Evolutionary conservation across 2,329 filamentous ascomycete genomes (phyloP).

Genomic region (Phyllosticta citribraziliensis): DNA sequence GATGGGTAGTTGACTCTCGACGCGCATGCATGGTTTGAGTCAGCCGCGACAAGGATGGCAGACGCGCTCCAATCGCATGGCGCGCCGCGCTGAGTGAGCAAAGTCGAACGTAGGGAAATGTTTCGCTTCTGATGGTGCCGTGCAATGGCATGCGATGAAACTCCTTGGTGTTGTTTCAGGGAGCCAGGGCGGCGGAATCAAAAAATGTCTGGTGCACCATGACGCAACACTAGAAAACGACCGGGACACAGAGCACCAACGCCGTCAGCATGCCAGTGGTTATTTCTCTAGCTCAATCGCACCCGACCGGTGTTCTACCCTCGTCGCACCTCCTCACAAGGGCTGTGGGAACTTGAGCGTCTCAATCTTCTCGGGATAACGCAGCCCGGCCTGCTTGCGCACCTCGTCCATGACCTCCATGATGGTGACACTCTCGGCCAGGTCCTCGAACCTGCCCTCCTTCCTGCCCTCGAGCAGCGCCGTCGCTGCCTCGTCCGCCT

Average conservation of each 20-base stretch:
- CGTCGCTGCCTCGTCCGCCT: slow-evolving; percentile 68
- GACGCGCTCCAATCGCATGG: too few relatives aligned
- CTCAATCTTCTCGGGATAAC: slow-evolving; percentile 59
- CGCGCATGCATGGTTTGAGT: too few relatives aligned
- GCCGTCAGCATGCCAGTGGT: not conserved
- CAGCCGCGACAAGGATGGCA: too few relatives aligned
- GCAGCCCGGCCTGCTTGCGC: slow-evolving; percentile 51
- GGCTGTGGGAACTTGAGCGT: slow-evolving; percentile 43
- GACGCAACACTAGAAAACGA: not conserved
- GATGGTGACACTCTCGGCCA: slow-evolving; percentile 73
- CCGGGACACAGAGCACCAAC: not conserved
- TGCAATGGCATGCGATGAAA: too few relatives aligned
- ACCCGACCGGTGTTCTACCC: not conserved
- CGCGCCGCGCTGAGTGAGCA: too few relatives aligned
- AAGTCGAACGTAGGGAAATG: too few relatives aligned
- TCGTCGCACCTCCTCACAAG: not conserved
- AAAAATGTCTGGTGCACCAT: not conserved
- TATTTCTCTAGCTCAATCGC: not conserved
- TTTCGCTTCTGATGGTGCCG: too few relatives aligned
- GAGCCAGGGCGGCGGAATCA: too few relatives aligned
- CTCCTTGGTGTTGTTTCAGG: too few relatives aligned
- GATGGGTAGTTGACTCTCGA: too few relatives aligned
- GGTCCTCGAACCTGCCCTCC: slow-evolving; percentile 52
- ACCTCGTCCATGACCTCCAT: slow-evolving; percentile 75
- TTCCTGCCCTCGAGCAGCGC: slow-evolving; percentile 67